A percentile compares a stretch with the other conserved stretches of the same genome.
Conservation (phyloP, 2,329 filamentous ascomycete species). For the Trichoderma sp. region DNA sequence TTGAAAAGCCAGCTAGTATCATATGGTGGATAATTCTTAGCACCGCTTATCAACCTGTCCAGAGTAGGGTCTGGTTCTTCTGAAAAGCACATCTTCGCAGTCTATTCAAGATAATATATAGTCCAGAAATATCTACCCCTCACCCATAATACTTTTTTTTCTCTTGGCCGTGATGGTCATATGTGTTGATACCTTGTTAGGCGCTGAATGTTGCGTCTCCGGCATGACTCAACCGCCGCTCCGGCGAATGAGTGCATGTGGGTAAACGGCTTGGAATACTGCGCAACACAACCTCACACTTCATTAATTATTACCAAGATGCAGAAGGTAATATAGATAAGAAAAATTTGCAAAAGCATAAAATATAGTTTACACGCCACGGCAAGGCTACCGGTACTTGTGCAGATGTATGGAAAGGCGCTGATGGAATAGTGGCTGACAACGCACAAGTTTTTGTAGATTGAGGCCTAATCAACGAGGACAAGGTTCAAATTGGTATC, state of each 20-base stretch:
- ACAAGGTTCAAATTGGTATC: too few species aligned
- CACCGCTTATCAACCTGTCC: not conserved
- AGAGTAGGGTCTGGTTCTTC: accelerated
- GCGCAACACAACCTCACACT: not conserved
- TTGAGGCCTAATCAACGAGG: too few species aligned
- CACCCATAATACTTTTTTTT: accelerated
- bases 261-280: not conserved
- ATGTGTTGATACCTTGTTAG: not conserved
- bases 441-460: too few species aligned
- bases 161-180: not conserved
- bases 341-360: not conserved
- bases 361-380: not conserved
- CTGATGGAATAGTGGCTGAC: too few species aligned
- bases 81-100: not conserved
- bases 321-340: not conserved
- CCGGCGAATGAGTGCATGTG: not conserved
- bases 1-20: not conserved
- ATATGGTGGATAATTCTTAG: not conserved
- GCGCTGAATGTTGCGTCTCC: not conserved
- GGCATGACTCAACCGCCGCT: not conserved
- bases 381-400: too few species aligned
- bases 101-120: not conserved
- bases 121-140: not conserved
- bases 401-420: too few species aligned
- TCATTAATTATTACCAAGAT: not conserved